phyloP scores from a whole-genome alignment of 108 stramenopile genomes.

The Cyclostephanos invisitatus region DNA sequence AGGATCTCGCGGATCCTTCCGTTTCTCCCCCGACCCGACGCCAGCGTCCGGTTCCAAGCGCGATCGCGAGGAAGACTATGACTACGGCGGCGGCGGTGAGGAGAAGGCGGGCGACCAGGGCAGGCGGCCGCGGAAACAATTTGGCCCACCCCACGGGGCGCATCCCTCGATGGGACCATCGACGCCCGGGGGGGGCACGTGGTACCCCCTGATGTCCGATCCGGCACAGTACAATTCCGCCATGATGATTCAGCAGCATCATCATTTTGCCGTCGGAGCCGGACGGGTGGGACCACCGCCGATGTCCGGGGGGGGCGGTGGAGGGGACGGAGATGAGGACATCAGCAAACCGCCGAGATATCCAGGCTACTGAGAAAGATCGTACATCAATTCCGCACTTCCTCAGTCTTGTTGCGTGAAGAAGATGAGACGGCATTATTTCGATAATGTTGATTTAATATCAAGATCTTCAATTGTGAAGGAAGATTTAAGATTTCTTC shows the following conservation, averaged over 20 bases:
- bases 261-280: not conserved
- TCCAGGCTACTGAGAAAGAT: not conserved
- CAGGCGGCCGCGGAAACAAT: not conserved
- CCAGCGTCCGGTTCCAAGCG: not conserved
- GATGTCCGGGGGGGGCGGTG: not conserved
- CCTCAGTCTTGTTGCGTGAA: too few species aligned
- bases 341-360: not conserved
- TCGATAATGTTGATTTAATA: too few species aligned
- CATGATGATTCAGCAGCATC: not conserved
- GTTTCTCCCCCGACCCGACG: not conserved
- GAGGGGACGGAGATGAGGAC: not conserved
- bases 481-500: not conserved
- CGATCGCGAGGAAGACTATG: not conserved
- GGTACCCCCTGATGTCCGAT: constrained; percentile 7
- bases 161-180: not conserved
- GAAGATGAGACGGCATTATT: too few species aligned
- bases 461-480: not conserved
- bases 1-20: not conserved
- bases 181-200: constrained; percentile 3
- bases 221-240: not conserved
- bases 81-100: not conserved
- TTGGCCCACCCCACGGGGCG: not conserved
- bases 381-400: too few species aligned
- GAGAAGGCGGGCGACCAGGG: not conserved
- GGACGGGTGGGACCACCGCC: not conserved